A percentile compares a stretch with the other conserved stretches of the same genome.
Evolutionary conservation across 1,139 yeast genomes (phyloP).

Genomic region (Debaryomycetaceae sp.): DNA sequence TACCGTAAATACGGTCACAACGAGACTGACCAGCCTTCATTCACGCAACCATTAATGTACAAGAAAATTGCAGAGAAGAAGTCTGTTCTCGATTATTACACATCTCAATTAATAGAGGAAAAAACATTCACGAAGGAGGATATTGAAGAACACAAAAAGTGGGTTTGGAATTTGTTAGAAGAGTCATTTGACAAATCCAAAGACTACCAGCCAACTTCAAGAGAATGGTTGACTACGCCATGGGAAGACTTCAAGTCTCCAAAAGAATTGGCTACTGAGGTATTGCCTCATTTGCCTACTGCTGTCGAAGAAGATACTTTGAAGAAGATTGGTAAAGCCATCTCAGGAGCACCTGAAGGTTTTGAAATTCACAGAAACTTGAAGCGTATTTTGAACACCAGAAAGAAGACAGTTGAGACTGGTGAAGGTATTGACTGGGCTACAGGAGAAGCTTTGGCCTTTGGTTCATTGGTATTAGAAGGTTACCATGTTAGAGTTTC

Average conservation of each 20-base stretch:
- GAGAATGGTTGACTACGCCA: constrained; percentile 98
- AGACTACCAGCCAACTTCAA: constrained; percentile 86
- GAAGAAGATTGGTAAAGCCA: constrained; percentile 72
- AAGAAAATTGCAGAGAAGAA: constrained; percentile 83
- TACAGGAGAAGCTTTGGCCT: constrained; percentile 98
- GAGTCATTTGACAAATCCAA: constrained; percentile 83
- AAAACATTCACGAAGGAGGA: constrained; percentile 88
- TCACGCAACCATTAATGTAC: constrained; percentile 98
- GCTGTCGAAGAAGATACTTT: constrained; percentile 72
- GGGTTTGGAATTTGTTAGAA: constrained; percentile 96
- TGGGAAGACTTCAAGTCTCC: constrained; percentile 99
- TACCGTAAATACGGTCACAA: constrained; percentile 99
- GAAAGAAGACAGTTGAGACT: constrained; percentile 81
- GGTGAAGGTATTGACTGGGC: constrained; percentile 99
- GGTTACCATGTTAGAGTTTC: constrained; percentile 97
- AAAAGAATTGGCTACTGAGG: constrained; percentile 92
- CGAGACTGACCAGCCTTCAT: constrained; percentile 98
- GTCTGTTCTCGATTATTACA: constrained; percentile 83
- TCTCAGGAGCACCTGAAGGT: constrained; percentile 83
- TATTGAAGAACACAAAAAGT: constrained; percentile 91
- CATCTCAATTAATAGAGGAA: constrained; percentile 74
- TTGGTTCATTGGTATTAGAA: constrained; percentile 86
- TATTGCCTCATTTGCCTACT: constrained; percentile 95
- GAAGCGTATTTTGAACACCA: constrained; percentile 86
- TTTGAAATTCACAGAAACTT: constrained; percentile 93